Evolutionary conservation across 257 asterid species (phyloP), one percentile per base, ranked within the genome.

Genomic region (Primulina tabacum): DNA sequence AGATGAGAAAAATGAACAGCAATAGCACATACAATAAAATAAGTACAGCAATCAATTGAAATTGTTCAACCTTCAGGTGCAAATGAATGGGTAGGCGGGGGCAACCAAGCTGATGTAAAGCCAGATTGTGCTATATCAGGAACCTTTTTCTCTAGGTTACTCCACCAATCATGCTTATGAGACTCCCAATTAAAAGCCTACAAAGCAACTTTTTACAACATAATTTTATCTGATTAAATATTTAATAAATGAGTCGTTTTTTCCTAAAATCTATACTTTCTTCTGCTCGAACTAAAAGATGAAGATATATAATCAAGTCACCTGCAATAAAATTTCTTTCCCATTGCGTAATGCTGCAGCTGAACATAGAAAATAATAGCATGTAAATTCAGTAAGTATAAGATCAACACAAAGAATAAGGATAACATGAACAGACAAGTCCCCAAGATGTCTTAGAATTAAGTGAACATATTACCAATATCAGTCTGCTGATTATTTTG

Each of bases 171-270:
- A 76, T 90, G 83, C 70, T 93, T 93, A 60, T 87, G 96, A 53
- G 99, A 93, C 77, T 93, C 99, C 99, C 97, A 93, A 74, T 89
- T 85, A 83, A 87, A 93, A 55, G 96, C 99, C 99, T 93, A 85
- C 56, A 9, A 74, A 78, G 72, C 60, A 76, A 83, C 33, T 69
- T 17, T 60, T 73, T 75, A 78, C 37, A 40, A 34, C n/a, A 65
- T 66, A 59, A 33, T 28, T 64, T 5, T 67, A 38, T 63, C 68
- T 66, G 58, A 79, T 37, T n/a, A 56, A 38, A 56, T 21, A 65
- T 57, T 60, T 61, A 30, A 28, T 70, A 28, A 43, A 16, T 14
- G 56, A 16, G 20, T 43, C 17, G 0, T 43, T 43, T 43, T 10
- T 12, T 4, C 12, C 5, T 33, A 40, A 10, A 40, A 40, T 2